Evolutionary conservation across 2,329 filamentous ascomycete species (phyloP), one percentile per base, ranked within the genome.

Genomic region (Aspergillus brunneoviolaceus): DNA sequence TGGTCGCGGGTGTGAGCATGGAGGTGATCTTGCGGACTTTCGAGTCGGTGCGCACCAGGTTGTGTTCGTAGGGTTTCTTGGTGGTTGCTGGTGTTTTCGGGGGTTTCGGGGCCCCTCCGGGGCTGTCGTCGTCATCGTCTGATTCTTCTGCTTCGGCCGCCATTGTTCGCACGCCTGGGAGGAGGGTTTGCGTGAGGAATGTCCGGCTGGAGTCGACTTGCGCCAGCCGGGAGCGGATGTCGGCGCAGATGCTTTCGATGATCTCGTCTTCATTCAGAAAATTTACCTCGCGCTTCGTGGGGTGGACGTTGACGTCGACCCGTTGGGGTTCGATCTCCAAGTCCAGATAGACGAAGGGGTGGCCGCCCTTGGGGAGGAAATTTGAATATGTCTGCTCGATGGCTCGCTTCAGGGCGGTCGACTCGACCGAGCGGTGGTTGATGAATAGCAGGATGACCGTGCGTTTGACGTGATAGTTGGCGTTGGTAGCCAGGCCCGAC

Each of bases 231-330:
- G 85, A 82, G 55, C 90, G 85, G 23, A 99, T 89, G 56, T 90
- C 85, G 62, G 88, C 86, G 77, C 93, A 97, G 4, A 99, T 87
- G 14, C 86, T 84, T 64, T 95, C 90, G 51, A 95, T 89, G 50
- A 99, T 96, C 68, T 99, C 95, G 64, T 99, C 95, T 73, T 99
- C 95, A 63, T 98, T 96, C 23, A 99, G 82, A 69, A 99, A 98
- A 70, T 98, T 95, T 21, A 99, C 95, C 72, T 99, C 94, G 54
- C 92, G 85, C 75, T 99, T 99, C 0, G 95, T 99, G 0, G 95
- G 95, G 74, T 99, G 95, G 0, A 99, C 90, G 68, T 99, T 99
- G 71, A 99, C 96, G 74, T 99, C 95, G 4, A 99, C 92, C 56
- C 94, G 84, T 27, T 89, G 87, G 1, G 95, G 94, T 67, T 98